phyloP scores from a whole-genome alignment of 2,329 filamentous ascomycete genomes.

The Beauveria bassiana region DNA sequence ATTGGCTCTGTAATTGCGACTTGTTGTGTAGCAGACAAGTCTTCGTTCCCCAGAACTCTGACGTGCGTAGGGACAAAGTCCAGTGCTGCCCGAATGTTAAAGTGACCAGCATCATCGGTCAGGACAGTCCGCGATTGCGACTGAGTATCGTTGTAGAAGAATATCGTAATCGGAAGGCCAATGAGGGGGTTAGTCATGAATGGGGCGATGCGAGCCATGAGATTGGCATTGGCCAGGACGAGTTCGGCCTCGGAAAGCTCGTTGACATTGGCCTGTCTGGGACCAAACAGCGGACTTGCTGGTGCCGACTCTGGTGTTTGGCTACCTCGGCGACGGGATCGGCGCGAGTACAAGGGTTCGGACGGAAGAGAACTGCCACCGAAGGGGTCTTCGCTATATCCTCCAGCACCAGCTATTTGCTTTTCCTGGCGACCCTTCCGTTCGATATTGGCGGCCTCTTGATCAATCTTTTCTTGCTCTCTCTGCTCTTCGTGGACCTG shows the following conservation, averaged over 20 bases:
- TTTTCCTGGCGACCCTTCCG: slow-evolving; percentile 63
- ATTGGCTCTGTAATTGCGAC: slow-evolving; percentile 67
- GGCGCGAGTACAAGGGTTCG: slow-evolving; percentile 24
- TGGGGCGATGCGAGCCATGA: slow-evolving; percentile 80
- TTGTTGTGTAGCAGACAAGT: slow-evolving; percentile 71
- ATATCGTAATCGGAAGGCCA: slow-evolving; percentile 74
- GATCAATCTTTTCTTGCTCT: slow-evolving; percentile 59
- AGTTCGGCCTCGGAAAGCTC: slow-evolving; percentile 73
- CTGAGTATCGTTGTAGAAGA: slow-evolving; percentile 83
- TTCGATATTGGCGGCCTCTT: slow-evolving; percentile 71
- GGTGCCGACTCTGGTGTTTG: slow-evolving; percentile 33
- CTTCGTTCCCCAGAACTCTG: slow-evolving; percentile 76
- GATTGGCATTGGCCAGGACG: slow-evolving; percentile 69
- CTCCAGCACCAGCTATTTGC: slow-evolving; percentile 60
- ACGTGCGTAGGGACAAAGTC: slow-evolving; percentile 89
- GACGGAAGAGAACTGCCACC: slow-evolving; percentile 30
- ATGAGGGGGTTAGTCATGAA: slow-evolving; percentile 82
- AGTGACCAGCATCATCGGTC: slow-evolving; percentile 87
- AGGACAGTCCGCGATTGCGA: slow-evolving; percentile 78
- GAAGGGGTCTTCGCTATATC: slow-evolving; percentile 61
- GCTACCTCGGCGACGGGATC: slow-evolving; percentile 23
- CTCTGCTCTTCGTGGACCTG: slow-evolving; percentile 37
- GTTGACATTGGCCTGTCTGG: slow-evolving; percentile 30
- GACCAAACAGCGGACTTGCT: slow-evolving; percentile 34
- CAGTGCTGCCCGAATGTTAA: slow-evolving; percentile 68